phyloP scores from a whole-genome alignment of 768 basidiomycete species.

The Fistulinella prunicolor region DNA sequence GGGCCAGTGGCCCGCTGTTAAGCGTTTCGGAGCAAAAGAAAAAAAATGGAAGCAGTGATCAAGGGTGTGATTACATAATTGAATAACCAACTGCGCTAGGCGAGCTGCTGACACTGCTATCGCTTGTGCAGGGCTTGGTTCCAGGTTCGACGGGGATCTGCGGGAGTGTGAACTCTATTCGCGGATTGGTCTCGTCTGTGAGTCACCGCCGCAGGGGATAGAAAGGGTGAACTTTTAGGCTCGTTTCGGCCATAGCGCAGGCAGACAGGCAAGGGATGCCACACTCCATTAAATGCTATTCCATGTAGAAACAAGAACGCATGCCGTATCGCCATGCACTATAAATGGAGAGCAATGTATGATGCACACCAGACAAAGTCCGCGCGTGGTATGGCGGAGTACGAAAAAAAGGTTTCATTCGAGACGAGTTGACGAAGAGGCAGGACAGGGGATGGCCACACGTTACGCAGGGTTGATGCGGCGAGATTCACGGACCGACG shows the following conservation, averaged over 20 bases:
- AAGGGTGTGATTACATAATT: slow-evolving; percentile 23
- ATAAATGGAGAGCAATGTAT: slow-evolving; percentile 9
- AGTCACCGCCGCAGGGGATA: slow-evolving; percentile 3
- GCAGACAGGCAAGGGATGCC: slow-evolving; percentile 9
- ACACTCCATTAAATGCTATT: not conserved
- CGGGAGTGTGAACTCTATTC: slow-evolving; percentile 10
- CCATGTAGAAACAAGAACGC: slow-evolving; percentile 8
- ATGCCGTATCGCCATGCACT: slow-evolving; percentile 3
- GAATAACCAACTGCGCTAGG: slow-evolving; percentile 15
- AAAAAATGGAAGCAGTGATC: slow-evolving; percentile 28
- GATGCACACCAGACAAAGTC: slow-evolving; percentile 11
- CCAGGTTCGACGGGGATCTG: slow-evolving; percentile 27
- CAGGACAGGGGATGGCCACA: slow-evolving; percentile 10
- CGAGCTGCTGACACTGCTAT: slow-evolving; percentile 14
- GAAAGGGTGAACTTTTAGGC: not conserved
- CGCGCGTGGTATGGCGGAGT: slow-evolving; percentile 14
- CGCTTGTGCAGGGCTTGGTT: slow-evolving; percentile 14
- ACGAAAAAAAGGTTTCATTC: slow-evolving; percentile 17
- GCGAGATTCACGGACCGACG: slow-evolving; percentile 22
- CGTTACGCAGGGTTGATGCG: slow-evolving; percentile 19
- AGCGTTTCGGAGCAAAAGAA: slow-evolving; percentile 23
- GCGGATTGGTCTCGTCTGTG: slow-evolving; percentile 2
- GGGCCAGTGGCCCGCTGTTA: slow-evolving; percentile 13
- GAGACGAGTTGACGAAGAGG: not conserved
- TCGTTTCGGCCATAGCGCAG: slow-evolving; percentile 11